These are phyloP conservation scores for Fabrea salina DNA, from an alignment of 169 alveolate genomes.

Conservation along the genomic window DNA sequence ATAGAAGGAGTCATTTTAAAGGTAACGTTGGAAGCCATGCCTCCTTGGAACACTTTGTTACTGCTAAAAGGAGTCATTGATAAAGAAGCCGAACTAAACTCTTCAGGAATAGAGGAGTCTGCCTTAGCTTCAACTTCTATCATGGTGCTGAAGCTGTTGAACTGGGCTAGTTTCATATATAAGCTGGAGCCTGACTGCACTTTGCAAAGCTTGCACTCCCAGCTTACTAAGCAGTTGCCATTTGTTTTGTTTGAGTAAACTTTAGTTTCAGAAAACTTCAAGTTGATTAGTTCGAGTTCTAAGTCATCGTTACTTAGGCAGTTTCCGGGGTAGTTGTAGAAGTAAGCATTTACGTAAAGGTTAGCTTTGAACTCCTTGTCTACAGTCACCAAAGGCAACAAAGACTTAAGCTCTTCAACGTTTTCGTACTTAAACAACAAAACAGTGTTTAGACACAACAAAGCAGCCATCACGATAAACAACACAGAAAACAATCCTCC, in stretches of 20 bases:
- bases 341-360: background rate
- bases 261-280: background rate
- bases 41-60: too few species aligned
- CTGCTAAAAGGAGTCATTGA: background rate
- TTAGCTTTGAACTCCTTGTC: background rate
- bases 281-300: background rate
- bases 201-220: background rate
- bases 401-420: background rate
- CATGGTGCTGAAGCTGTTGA: background rate
- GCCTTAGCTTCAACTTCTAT: background rate
- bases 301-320: background rate
- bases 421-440: background rate
- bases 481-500: background rate
- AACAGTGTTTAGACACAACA: background rate
- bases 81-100: background rate
- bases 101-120: conserved; percentile 19
- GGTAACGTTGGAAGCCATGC: too few species aligned
- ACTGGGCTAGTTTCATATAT: background rate
- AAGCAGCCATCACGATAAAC: background rate
- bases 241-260: background rate
- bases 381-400: background rate
- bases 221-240: background rate
- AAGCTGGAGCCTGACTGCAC: background rate
- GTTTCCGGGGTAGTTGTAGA: background rate
- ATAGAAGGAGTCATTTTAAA: too few species aligned